Evolutionary conservation across 257 asterid species (phyloP).

Genomic region (Solanum stenotomum): DNA sequence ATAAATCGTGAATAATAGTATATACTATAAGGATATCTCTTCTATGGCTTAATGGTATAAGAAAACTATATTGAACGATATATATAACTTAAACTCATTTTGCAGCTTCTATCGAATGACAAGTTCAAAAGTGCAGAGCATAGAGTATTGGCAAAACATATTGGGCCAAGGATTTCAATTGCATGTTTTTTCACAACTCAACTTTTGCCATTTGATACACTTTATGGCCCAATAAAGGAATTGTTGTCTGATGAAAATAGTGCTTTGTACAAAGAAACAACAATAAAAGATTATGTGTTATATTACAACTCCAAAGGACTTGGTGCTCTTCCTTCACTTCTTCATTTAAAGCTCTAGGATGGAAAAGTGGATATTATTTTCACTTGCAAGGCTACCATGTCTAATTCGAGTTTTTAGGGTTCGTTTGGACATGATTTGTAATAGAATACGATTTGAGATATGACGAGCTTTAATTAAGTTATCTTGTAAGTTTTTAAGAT

Average conservation of each 20-base stretch:
- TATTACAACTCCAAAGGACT: slow-evolving; percentile 1
- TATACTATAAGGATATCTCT: not conserved
- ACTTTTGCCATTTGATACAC: slow-evolving; percentile 24
- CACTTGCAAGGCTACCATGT: not conserved
- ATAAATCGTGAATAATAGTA: not conserved
- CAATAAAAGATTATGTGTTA: not conserved
- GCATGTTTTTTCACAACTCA: slow-evolving; percentile 63
- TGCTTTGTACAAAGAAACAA: slow-evolving; percentile 32
- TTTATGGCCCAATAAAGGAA: slow-evolving; percentile 47
- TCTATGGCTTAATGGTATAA: not conserved
- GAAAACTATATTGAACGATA: not conserved
- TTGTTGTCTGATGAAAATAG: slow-evolving; percentile 31
- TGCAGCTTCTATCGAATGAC: slow-evolving; percentile 8
- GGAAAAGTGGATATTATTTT: not conserved
- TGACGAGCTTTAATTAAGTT: not conserved
- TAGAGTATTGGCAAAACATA: slow-evolving; percentile 37
- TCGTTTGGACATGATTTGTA: not conserved
- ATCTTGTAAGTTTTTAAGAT: not conserved
- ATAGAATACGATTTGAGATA: not conserved
- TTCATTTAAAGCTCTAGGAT: not conserved
- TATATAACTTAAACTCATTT: not conserved
- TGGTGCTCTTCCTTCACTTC: not conserved
- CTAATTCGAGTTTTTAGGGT: not conserved
- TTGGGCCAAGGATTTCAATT: slow-evolving; percentile 46
- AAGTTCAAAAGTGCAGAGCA: slow-evolving; percentile 24